Conservation (phyloP, 805 yeast species). For the Sugiyamaella mastotermitis region DNA sequence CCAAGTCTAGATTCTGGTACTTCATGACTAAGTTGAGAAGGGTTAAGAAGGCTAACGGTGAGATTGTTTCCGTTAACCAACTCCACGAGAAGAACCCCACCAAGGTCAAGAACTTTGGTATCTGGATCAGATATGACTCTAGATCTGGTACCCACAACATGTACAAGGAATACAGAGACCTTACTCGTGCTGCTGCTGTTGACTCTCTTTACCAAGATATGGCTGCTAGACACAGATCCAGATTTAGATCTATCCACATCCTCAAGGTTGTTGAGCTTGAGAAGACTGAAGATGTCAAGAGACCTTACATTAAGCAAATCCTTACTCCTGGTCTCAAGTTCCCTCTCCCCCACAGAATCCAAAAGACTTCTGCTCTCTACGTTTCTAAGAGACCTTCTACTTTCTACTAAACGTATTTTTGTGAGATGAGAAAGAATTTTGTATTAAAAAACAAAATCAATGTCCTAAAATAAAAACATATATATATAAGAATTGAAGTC, state of each 20-base stretch:
- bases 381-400: conserved; percentile 94
- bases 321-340: conserved; percentile 91
- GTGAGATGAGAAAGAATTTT: no score
- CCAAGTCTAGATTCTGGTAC: conserved; percentile 99
- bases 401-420: conserved; percentile 72
- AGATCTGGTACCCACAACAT: conserved; percentile 99
- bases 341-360: conserved; percentile 99
- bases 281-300: conserved; percentile 96
- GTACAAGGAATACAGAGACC: conserved; percentile 99
- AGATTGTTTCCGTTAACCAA: conserved; percentile 87
- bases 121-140: conserved; percentile 99
- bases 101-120: conserved; percentile 99
- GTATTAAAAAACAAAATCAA: no score
- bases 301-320: conserved; percentile 98
- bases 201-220: conserved; percentile 98
- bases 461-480: no score
- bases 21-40: conserved; percentile 98
- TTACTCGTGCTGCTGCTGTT: conserved; percentile 98
- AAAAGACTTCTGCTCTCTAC: conserved; percentile 81
- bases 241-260: conserved; percentile 99
- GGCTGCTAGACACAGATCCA: conserved; percentile 99
- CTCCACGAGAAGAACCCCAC: conserved; percentile 95
- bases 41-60: conserved; percentile 99
- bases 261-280: conserved; percentile 98
- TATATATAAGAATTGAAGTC: no score